Evolutionary conservation across 1,284 basidiomycete species (phyloP), one percentile per base, ranked within the genome.

Genomic region (Cryptococcus sp.): DNA sequence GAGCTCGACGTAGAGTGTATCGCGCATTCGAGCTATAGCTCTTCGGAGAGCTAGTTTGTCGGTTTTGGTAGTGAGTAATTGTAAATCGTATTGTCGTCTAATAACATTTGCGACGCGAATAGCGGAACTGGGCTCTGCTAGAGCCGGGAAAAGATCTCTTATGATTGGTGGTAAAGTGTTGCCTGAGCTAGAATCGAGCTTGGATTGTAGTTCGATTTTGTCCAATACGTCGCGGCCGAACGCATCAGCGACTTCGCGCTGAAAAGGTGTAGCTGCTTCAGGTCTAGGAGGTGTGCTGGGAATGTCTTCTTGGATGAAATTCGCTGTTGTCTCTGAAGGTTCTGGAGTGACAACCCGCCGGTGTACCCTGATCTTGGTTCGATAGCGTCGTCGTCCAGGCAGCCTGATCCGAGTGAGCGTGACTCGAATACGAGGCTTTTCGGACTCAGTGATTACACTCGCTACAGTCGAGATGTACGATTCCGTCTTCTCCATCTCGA

Each of bases 61-160:
- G 16, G 52, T 46, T 20, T 45, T 58, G 3, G 55, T 40, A 6
- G 43, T 19, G 19, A 70, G 48, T 16, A 25, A 19, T 6, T 63
- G 58, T 13, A 70, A 45, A 20, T 57, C 64, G 22, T 64, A 43
- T 20, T 62, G 56, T 45, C 51, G 41, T 19, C 69, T 58, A 38
- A 72, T n/a, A 40, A 54, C 48, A 47, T 72, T 72, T 46, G 62
- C 61, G 39, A 67, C 46, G 26, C 41, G 26, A 5, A 68, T 34
- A 8, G 65, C 64, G 5, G 54, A 49, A 34, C 43, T 22, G 16
- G 55, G 47, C 34, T 67, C 65, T n/a, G 57, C 52, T 15, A 70
- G 43, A 13, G 57, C 49, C 2, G 60, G 58, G 50, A 72, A 61
- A 11, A 72, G 40, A 43, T 67, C 64, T 15, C 65, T 55, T 16